Base-by-base conservation (phyloP, 139 green algal species). In the Trebouxia sp. region DNA sequence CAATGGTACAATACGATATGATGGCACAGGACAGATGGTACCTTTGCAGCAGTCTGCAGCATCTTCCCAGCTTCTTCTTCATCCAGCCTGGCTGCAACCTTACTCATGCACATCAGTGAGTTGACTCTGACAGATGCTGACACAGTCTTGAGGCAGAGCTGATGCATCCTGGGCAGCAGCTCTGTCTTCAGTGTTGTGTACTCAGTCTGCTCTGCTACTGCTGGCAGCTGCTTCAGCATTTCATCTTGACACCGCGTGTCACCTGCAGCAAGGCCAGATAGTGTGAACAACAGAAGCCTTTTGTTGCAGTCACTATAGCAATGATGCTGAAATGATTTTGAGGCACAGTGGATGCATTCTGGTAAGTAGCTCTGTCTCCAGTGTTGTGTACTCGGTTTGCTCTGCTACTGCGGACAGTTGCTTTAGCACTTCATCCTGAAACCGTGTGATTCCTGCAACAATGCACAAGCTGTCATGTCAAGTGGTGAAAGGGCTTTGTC, bases 381-480 rank as follows among this genome's bases (percentile, higher is more conserved):
- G 39, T 3, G 43, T 79, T 24, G 80, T 76, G 65, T 83, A 85
- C 43, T 88, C 81, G 41, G 88, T 38, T 8, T 48, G 58, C 26
- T 88, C 80, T 1, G 80, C 78, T 47, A 88, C 45, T 38, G 37
- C 37, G 4, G 74, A 51, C 28, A 84, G 69, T 30, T 84, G 69
- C 43, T 79, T 83, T n/a, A 93, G 84, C 47, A 80, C 83, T 76
- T 94, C 89, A 79, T 94, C 90, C 79, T 94, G 90, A 1, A 66
- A 69, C 26, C 79, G 50, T 1, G 79, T 51, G 8, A 87, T 82
- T 6, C 78, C 86, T 88, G 80, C 69, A 84, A 3, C n/a, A n/a
- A n/a, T n/a, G n/a, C n/a, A n/a, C n/a, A n/a, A n/a, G n/a, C n/a
- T n/a, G n/a, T n/a, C n/a, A n/a, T n/a, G n/a, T n/a, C n/a, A n/a